These are phyloP conservation scores for Pyrenula aspistea DNA, from an alignment of 495 filamentous ascomycete species.

Conservation along the genomic window DNA sequence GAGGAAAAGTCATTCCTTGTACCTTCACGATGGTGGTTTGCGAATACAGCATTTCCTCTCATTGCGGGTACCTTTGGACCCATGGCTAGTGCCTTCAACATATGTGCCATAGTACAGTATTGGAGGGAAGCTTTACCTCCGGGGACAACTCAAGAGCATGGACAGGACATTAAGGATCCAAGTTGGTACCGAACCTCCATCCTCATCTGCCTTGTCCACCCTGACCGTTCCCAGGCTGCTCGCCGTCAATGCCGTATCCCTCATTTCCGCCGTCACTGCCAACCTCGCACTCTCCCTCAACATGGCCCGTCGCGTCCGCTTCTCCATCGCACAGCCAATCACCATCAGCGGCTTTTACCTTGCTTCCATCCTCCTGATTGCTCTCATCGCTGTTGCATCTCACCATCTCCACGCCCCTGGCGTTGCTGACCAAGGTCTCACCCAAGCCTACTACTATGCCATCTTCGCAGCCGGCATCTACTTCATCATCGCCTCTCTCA, in stretches of 20 bases:
- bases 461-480: constrained; percentile 67
- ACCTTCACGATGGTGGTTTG: constrained; percentile 67
- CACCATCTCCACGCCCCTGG: background rate
- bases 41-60: constrained; percentile 68
- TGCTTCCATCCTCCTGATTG: constrained; percentile 52
- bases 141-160: constrained; percentile 32
- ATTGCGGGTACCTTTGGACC: constrained; percentile 77
- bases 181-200: constrained; percentile 35
- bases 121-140: constrained; percentile 58
- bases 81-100: constrained; percentile 70
- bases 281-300: constrained; percentile 64
- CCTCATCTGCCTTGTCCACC: background rate
- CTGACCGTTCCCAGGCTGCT: constrained; percentile 36
- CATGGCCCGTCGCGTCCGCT: constrained; percentile 53
- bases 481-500: constrained; percentile 58
- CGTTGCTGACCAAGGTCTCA: constrained; percentile 5
- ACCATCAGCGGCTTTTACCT: constrained; percentile 54
- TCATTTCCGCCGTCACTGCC: constrained; percentile 55
- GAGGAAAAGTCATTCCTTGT: background rate
- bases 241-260: constrained; percentile 61
- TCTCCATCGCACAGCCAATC: constrained; percentile 50
- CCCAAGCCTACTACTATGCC: constrained; percentile 74
- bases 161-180: constrained; percentile 49
- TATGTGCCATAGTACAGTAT: constrained; percentile 60
- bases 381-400: constrained; percentile 37